Conservation (phyloP, 495 filamentous ascomycete species). For the Aspergillus bridgeri region DNA sequence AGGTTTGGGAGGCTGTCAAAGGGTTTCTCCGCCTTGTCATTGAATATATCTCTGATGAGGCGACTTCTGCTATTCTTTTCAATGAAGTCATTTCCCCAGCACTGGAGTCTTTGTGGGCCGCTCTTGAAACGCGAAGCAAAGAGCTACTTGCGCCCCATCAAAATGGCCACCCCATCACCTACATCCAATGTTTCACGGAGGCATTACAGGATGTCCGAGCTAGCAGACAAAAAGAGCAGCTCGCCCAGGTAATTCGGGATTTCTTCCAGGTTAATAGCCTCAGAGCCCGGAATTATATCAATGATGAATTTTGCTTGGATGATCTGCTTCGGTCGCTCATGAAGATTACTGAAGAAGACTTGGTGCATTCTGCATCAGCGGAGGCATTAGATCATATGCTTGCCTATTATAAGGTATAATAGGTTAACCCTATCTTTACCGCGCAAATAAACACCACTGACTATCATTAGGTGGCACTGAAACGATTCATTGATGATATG, state of each 20-base stretch:
- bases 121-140: conserved; percentile 19
- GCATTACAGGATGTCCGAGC: conserved; percentile 38
- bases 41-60: conserved; percentile 31
- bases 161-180: conserved; percentile 44
- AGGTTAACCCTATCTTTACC: conserved; percentile 1
- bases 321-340: conserved; percentile 17
- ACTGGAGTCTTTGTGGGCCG: conserved; percentile 17
- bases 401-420: conserved; percentile 32
- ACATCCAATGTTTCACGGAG: conserved; percentile 54
- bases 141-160: conserved; percentile 24
- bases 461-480: conserved; percentile 52
- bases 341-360: conserved; percentile 16
- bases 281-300: conserved; percentile 6
- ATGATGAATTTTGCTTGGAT: conserved; percentile 6
- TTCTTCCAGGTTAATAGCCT: conserved; percentile 18
- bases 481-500: conserved; percentile 59
- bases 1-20: conserved; percentile 32
- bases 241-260: conserved; percentile 10
- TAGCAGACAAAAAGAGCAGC: conserved; percentile 23
- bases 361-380: conserved; percentile 21
- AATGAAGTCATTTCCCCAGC: conserved; percentile 36
- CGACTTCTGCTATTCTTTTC: conserved; percentile 38
- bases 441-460: not conserved
- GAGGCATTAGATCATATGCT: conserved; percentile 30
- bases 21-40: conserved; percentile 33